Percentiles rank a stretch among this genome's conserved stretches.
These are phyloP conservation scores for Penicillium silybi DNA, from an alignment of 495 filamentous ascomycete genomes.

Conservation along the genomic window DNA sequence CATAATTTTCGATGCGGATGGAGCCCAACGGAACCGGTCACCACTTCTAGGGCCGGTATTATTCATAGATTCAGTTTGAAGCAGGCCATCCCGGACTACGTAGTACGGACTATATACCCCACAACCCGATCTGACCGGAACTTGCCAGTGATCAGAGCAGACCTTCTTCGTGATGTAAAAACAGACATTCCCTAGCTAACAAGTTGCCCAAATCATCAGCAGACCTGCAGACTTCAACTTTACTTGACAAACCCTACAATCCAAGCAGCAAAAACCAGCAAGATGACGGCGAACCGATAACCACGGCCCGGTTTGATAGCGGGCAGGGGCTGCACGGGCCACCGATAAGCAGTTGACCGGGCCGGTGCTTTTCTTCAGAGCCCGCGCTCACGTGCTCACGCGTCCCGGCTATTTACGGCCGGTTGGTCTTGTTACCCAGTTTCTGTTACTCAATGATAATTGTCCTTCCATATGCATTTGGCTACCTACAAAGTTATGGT, in stretches of 20 bases:
- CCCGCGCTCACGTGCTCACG: background rate
- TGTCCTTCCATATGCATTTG: background rate
- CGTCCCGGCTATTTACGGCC: background rate
- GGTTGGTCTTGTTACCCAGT: background rate
- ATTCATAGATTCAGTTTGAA: conserved; percentile 4
- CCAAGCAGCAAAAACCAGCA: background rate
- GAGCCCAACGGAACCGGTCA: background rate
- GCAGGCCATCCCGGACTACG: conserved; percentile 2
- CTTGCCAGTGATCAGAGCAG: background rate
- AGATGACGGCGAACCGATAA: conserved; percentile 1
- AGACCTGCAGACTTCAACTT: background rate
- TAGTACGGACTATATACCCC: conserved; percentile 4
- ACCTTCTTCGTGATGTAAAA: background rate
- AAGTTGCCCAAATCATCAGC: background rate
- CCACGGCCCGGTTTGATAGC: conserved; percentile 15
- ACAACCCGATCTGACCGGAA: conserved; percentile 5
- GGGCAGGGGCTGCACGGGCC: background rate
- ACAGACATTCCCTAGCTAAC: background rate
- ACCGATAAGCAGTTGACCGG: conserved; percentile 14
- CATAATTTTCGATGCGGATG: background rate
- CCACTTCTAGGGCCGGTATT: background rate
- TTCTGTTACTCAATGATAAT: conserved; percentile 7
- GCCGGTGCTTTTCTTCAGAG: conserved; percentile 4
- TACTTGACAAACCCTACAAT: background rate
- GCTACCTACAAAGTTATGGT: background rate